Evolutionary conservation across 257 asterid genomes (phyloP).

Genomic region (Paraleonurus japonicus): DNA sequence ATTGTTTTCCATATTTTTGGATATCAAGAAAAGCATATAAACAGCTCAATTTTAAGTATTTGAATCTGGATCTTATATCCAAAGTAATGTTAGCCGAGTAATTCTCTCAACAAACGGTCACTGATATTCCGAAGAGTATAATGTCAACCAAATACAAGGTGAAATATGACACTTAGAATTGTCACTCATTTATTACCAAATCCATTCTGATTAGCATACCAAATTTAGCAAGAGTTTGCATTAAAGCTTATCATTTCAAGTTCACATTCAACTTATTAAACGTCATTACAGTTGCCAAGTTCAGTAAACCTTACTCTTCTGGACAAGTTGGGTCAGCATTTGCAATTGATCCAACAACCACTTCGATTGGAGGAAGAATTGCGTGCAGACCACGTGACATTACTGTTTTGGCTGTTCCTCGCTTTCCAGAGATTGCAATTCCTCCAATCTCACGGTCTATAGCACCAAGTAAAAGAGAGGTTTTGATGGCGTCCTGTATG

Average conservation of each 20-base stretch:
- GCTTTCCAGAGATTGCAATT: constrained; percentile 92
- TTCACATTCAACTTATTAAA: constrained; percentile 9
- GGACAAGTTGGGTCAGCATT: constrained; percentile 80
- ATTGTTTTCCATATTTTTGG: neutral
- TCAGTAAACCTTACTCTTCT: constrained; percentile 70
- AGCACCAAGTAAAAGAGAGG: constrained; percentile 97
- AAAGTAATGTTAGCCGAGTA: constrained; percentile 12
- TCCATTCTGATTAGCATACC: neutral
- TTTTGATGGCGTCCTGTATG: constrained; percentile 89
- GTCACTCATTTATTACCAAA: constrained; percentile 5
- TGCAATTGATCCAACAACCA: constrained; percentile 70
- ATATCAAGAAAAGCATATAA: neutral
- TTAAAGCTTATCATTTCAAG: neutral
- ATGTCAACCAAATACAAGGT: neutral
- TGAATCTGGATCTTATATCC: neutral
- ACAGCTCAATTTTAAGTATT: too few species aligned
- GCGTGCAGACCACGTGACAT: constrained; percentile 99
- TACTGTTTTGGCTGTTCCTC: constrained; percentile 98
- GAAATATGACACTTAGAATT: neutral
- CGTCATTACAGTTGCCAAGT: constrained; percentile 12
- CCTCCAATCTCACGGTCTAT: constrained; percentile 96
- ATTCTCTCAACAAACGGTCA: neutral
- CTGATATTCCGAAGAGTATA: neutral
- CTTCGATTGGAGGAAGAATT: constrained; percentile 97
- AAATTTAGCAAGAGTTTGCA: neutral